These are phyloP conservation scores for Chrysanthemum seticuspe DNA, from an alignment of 129 eudicot genomes.

Conservation along the genomic window DNA sequence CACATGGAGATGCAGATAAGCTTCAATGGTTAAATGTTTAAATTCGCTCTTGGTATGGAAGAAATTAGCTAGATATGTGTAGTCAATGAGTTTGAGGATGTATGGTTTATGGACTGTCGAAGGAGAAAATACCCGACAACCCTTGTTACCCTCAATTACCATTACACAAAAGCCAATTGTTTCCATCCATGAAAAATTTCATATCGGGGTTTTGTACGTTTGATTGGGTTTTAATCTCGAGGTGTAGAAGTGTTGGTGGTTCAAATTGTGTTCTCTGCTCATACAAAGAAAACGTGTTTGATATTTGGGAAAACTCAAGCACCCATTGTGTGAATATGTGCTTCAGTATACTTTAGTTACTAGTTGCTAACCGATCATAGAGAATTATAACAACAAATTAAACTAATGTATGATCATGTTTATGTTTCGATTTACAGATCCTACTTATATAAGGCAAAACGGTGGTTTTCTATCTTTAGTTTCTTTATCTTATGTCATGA, in stretches of 20 bases:
- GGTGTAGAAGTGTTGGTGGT: constrained; percentile 76
- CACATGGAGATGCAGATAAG: constrained; percentile 85
- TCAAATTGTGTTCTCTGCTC: constrained; percentile 86
- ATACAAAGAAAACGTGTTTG: constrained; percentile 83
- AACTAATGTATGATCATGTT: too few relatives aligned
- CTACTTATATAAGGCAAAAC: too few relatives aligned
- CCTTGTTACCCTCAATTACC: constrained; percentile 91
- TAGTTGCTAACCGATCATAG: too few relatives aligned
- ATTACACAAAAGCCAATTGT: constrained; percentile 69
- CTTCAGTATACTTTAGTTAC: too few relatives aligned
- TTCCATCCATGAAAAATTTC: constrained; percentile 77
- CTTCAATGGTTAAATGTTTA: constrained; percentile 78
- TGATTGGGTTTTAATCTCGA: constrained; percentile 86
- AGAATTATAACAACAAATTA: too few relatives aligned
- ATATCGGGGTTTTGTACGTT: constrained; percentile 88
- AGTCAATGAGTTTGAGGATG: constrained; percentile 84
- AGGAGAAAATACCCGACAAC: constrained; percentile 69
- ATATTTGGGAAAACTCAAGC: constrained; percentile 83
- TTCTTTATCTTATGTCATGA: too few relatives aligned
- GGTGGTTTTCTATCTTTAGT: too few relatives aligned
- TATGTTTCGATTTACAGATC: too few relatives aligned
- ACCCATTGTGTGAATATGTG: constrained; percentile 40
- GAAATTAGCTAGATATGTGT: constrained; percentile 67
- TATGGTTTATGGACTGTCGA: constrained; percentile 90
- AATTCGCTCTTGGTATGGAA: constrained; percentile 76